These are phyloP conservation scores for Fragilaria radians DNA, from an alignment of 108 stramenopile genomes.

Conservation along the genomic window DNA sequence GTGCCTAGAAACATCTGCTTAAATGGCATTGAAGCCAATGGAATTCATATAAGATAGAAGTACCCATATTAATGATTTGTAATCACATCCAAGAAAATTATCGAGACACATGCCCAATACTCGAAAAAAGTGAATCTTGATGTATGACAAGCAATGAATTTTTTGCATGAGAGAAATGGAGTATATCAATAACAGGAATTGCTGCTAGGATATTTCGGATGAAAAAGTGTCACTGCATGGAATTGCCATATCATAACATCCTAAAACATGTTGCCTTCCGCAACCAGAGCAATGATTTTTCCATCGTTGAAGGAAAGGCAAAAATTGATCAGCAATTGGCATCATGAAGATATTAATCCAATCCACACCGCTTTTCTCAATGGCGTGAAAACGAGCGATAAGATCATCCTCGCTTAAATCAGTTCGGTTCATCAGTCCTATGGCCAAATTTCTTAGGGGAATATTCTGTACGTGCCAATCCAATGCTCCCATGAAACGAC, in stretches of 20 bases:
- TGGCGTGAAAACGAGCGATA: conserved; percentile 9
- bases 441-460: background rate
- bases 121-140: no score
- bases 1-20: no score
- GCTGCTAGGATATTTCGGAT: no score
- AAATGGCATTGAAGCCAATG: no score
- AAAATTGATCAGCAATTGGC: conserved; percentile 5
- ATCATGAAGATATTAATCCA: conserved; percentile 16
- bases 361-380: background rate
- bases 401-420: conserved; percentile 8
- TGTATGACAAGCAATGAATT: no score
- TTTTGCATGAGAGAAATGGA: no score
- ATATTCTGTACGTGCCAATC: conserved; percentile 10
- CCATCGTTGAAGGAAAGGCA: conserved; percentile 10
- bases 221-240: conserved; percentile 4
- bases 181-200: no score
- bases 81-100: no score
- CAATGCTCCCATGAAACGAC: conserved; percentile 10
- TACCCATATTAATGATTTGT: no score
- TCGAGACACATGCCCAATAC: no score
- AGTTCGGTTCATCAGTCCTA: conserved; percentile 13
- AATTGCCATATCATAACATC: conserved; percentile 11
- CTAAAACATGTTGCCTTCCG: conserved; percentile 5
- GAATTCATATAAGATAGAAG: no score
- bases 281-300: conserved; percentile 9